A percentile compares a stretch with the other conserved stretches of the same genome.
Conservation (phyloP, 2,329 filamentous ascomycete species). For the Onygenales sp. region DNA sequence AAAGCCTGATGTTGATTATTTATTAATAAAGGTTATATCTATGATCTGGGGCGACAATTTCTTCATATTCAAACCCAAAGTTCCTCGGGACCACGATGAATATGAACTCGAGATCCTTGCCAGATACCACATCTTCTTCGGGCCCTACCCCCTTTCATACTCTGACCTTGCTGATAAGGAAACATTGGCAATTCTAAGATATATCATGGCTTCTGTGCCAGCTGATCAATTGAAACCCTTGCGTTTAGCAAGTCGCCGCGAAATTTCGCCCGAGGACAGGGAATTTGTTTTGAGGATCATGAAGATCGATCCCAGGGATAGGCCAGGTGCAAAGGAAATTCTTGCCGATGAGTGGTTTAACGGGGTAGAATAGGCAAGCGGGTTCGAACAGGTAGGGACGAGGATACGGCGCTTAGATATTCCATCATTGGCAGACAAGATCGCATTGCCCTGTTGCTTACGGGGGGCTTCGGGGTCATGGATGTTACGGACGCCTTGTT, state of each 20-base stretch:
- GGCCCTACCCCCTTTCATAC: slow-evolving; percentile 17
- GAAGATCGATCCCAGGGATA: slow-evolving; percentile 35
- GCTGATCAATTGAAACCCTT: slow-evolving; percentile 19
- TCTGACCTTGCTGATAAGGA: slow-evolving; percentile 10
- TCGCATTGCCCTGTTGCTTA: too few relatives aligned
- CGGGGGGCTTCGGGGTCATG: too few relatives aligned
- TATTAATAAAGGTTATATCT: slow-evolving; percentile 10
- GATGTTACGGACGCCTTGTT: too few relatives aligned
- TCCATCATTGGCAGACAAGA: too few relatives aligned
- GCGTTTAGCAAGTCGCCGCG: slow-evolving; percentile 12
- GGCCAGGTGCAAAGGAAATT: slow-evolving; percentile 25
- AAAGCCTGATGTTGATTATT: slow-evolving; percentile 1
- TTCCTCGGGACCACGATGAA: slow-evolving; percentile 11
- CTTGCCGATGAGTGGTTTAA: slow-evolving; percentile 6
- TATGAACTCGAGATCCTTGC: slow-evolving; percentile 13
- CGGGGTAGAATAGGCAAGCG: too few relatives aligned
- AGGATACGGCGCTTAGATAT: too few relatives aligned
- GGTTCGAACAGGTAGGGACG: too few relatives aligned
- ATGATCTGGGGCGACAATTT: slow-evolving; percentile 13
- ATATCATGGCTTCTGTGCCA: slow-evolving; percentile 11
- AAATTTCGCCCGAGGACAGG: slow-evolving; percentile 23
- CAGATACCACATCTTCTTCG: slow-evolving; percentile 13
- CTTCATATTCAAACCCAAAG: slow-evolving; percentile 12
- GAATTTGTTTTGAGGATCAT: slow-evolving; percentile 34
- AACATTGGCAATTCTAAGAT: slow-evolving; percentile 5